Conservation (phyloP, 306 rosid species). For the Datisca glomerata region DNA sequence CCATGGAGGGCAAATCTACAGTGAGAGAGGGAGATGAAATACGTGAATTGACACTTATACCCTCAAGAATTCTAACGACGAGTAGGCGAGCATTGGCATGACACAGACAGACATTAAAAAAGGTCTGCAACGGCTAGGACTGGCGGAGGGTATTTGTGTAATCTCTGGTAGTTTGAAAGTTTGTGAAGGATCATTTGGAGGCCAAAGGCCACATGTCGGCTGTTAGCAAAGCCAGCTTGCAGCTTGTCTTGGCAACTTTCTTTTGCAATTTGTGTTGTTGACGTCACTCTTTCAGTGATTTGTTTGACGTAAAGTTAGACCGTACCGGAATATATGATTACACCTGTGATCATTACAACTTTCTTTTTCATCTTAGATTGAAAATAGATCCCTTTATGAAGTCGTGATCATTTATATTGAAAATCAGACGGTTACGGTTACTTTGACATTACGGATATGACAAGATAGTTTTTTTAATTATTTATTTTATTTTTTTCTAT, state of each 20-base stretch:
- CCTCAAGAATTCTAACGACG: conserved; percentile 16
- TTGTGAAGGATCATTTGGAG: conserved; percentile 21
- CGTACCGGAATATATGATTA: no score
- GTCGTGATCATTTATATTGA: no score
- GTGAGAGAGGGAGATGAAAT: conserved; percentile 1
- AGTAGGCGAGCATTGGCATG: neutral
- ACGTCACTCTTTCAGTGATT: neutral
- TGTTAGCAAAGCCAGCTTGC: conserved; percentile 14
- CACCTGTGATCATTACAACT: neutral
- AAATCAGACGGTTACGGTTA: no score
- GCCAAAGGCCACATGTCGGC: conserved; percentile 31
- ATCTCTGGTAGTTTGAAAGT: conserved; percentile 22
- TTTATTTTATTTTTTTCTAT: no score
- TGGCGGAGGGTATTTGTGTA: conserved; percentile 24
- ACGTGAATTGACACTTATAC: conserved; percentile 18
- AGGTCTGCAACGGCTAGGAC: conserved; percentile 79
- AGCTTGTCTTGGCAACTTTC: neutral
- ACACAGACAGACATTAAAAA: neutral
- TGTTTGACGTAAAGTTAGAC: neutral
- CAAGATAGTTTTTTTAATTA: no score
- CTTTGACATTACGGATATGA: no score
- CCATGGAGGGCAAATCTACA: conserved; percentile 25
- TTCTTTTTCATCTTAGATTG: neutral
- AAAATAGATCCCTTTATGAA: no score
- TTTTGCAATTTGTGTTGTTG: conserved; percentile 1